Conservation (phyloP, 257 asterid species). For the Gentiana dahurica region DNA sequence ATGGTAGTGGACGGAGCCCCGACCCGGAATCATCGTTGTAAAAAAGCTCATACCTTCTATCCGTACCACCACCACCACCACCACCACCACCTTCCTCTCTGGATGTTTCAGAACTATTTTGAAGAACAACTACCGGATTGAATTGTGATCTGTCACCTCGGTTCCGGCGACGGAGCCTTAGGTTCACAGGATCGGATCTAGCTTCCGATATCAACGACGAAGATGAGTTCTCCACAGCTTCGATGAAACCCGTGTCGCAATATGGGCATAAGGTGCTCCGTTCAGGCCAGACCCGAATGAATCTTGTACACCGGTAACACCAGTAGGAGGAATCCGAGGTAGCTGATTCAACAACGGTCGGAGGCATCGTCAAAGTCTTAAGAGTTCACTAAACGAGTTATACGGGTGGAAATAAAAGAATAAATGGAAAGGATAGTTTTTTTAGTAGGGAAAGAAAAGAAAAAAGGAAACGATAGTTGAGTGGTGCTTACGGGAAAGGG, state of each 20-base stretch:
- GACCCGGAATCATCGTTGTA: constrained; percentile 21
- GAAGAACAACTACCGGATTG: constrained; percentile 65
- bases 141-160: constrained; percentile 38
- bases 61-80: constrained; percentile 16
- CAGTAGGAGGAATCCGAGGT: constrained; percentile 43
- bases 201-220: constrained; percentile 28
- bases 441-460: too few species aligned
- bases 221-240: constrained; percentile 26
- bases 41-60: constrained; percentile 17
- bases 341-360: constrained; percentile 18
- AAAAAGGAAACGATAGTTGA: too few species aligned
- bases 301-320: constrained; percentile 68
- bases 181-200: constrained; percentile 12
- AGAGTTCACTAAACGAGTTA: too few species aligned
- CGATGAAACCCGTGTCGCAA: constrained; percentile 68
- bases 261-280: constrained; percentile 42
- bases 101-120: constrained; percentile 16
- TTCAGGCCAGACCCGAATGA: constrained; percentile 28
- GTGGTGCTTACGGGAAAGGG: too few species aligned
- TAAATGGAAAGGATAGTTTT: not conserved
- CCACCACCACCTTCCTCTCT: constrained; percentile 22
- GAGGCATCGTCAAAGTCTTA: constrained; percentile 6
- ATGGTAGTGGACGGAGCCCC: constrained; percentile 23
- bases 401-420: not conserved
- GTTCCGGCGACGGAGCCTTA: constrained; percentile 43